phyloP scores from a whole-genome alignment of 2,329 filamentous ascomycete genomes.

The Hypomyces rosellus region DNA sequence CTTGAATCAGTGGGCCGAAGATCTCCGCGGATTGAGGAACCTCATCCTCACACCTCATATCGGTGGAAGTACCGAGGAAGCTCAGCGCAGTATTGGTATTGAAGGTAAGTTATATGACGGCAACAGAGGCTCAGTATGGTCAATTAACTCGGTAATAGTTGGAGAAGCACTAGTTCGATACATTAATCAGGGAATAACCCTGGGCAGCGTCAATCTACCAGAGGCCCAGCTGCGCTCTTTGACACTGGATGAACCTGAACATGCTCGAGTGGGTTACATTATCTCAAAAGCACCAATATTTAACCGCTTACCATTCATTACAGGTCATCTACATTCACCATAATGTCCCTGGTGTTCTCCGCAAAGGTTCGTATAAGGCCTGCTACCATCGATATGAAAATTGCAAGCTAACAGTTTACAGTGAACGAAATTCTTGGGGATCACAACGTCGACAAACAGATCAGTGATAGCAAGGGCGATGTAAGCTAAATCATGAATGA shows the following conservation, averaged over 20 bases:
- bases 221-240: conserved; percentile 86
- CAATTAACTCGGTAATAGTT: conserved; percentile 42
- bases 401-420: conserved; percentile 22
- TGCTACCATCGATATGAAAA: neutral
- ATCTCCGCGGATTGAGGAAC: conserved; percentile 80
- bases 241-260: conserved; percentile 81
- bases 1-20: conserved; percentile 79
- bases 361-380: conserved; percentile 56
- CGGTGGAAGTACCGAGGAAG: conserved; percentile 95
- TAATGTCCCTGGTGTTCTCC: conserved; percentile 91
- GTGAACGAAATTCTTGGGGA: conserved; percentile 93
- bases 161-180: conserved; percentile 82
- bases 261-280: conserved; percentile 59
- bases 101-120: conserved; percentile 49
- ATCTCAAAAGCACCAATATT: neutral
- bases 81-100: conserved; percentile 89
- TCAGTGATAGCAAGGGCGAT: conserved; percentile 90
- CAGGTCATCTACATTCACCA: conserved; percentile 91
- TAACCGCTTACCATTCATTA: conserved; percentile 11
- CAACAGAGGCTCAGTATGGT: neutral
- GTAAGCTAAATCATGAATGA: conserved; percentile 36
- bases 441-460: conserved; percentile 99
- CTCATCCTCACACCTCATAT: conserved; percentile 95
- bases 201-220: conserved; percentile 94
- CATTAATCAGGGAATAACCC: conserved; percentile 88